Base-by-base conservation (phyloP, 2,329 filamentous ascomycete genomes). In the Paraphoma sp. region DNA sequence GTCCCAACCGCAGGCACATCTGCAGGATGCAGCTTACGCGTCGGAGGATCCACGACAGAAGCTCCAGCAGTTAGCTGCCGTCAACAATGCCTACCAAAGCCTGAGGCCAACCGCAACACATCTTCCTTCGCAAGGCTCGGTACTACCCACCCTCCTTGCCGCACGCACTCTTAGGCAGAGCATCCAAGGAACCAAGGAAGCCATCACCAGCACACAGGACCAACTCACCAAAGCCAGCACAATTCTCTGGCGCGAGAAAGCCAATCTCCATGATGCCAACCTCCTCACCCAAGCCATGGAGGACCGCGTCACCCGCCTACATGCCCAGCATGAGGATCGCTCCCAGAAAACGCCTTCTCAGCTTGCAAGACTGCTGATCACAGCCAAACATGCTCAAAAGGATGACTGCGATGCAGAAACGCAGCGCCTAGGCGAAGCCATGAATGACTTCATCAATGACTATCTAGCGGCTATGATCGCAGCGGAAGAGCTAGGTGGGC, bases 401-500 rank as follows among this genome's bases (percentile, higher is more conserved):
- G 80, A 79, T 48, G 72, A 77, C 41, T 89, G 92, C 67, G 85
- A 89, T 54, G 79, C 74, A 49, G 84, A 89, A 62, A 89, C 87
- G 1, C 79, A 81, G 1, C 81, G 79, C 42, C 79, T 95, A 14
- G 84, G 90, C 53, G 84, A 83, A 54, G 82, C 85, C 0, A 82
- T 96, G 53, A 85, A 89, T 60, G 79, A 79, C 14, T 96, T 96
- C 69, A 88, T 94, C 54, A 86, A 91, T 59, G 79, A 86, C 43
- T 84, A 86, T 41, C 82, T 96, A 1, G 89, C 90, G 1, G 78
- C 85, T 3, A 90, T 94, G 86, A 81, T 96, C 43, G 92, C 91
- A 6, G 90, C 91, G 0, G 92, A 96, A 77, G 90, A 93, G 69
- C 82, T 93, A 1, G 92, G 92, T 7, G 92, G 92, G 0, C 92